phyloP scores from a whole-genome alignment of 2,329 filamentous ascomycete genomes.

The Sarocladium strictum region DNA sequence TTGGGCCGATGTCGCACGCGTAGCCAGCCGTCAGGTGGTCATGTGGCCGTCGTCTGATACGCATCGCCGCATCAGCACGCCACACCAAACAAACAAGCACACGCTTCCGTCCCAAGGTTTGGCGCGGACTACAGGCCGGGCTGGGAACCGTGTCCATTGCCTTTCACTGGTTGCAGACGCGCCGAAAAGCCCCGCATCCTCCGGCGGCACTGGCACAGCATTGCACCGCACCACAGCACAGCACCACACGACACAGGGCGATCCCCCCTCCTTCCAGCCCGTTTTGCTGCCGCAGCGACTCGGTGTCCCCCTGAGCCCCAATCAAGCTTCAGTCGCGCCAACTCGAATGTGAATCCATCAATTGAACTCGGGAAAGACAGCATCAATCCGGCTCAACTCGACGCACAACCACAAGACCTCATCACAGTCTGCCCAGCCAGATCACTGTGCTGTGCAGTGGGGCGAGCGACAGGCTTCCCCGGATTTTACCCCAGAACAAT shows the following conservation, averaged over 20 bases:
- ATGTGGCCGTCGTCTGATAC: conserved; percentile 5
- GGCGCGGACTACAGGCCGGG: neutral
- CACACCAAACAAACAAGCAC: conserved; percentile 1
- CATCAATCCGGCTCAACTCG: neutral
- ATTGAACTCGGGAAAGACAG: neutral
- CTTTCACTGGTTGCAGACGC: conserved; percentile 1
- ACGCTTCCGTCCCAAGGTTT: conserved; percentile 5
- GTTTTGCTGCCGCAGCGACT: neutral
- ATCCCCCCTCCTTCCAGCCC: neutral
- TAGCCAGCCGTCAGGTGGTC: conserved; percentile 1
- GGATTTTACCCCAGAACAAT: conserved; percentile 22
- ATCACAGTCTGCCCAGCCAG: conserved; percentile 22
- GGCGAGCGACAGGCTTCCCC: conserved; percentile 26
- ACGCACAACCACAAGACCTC: neutral
- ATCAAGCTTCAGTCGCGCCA: neutral
- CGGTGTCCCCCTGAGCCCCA: neutral
- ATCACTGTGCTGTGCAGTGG: conserved; percentile 14
- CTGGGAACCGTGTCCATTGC: too few species aligned
- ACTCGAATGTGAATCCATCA: too few species aligned
- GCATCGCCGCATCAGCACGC: conserved; percentile 8
- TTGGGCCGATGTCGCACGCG: neutral
- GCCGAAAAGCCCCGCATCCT: neutral
- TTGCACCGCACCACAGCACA: neutral
- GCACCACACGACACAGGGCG: neutral
- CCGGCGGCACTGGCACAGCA: too few species aligned